Base-by-base conservation (phyloP, 2,329 filamentous ascomycete genomes). In the Talaromyces sp. region DNA sequence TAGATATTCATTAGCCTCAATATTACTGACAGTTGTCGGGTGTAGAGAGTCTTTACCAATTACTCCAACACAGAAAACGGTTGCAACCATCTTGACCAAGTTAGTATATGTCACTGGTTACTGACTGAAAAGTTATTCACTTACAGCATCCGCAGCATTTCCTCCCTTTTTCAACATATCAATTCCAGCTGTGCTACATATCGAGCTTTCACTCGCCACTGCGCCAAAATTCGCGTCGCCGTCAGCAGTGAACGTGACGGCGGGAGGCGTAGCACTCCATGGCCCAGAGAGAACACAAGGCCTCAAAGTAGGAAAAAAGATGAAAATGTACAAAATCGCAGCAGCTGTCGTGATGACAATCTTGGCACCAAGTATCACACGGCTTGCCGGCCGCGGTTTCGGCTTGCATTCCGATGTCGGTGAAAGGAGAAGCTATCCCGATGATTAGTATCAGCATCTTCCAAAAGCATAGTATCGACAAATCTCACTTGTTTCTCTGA, bases 51-150 rank as follows among this genome's bases (percentile, higher is more conserved):
- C 35, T 75, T 71, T 72, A 80, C 83, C 89, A 52, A 90, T 84
- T 7, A 91, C 88, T 6, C 91, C 91, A 43, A 93, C 85, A 68
- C 91, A 94, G 60, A 93, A 84, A 8, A 87, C 87, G 0, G 90
- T 90, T 35, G 87, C 90, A 22, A 93, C 87, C 67, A 92, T 78
- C 83, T 84, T 41, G 7, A 16, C 19, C 16, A 50, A 37, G 31
- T 61, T 4, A 61, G 33, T 35, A n/a, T 6, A 13, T 37, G 11
- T 1, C 35, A 8, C 31, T 16, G 27, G 6, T 10, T 5, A 35
- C 13, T 37, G 13, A 10, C 11, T 14, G 24, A 4, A 3, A 4
- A 3, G 19, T 33, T 11, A 16, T 41, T 35, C 1, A 74, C 80
- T 73, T 66, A 82, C 82, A 56, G 90, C 89, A 77, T 94, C 91